phyloP scores from a whole-genome alignment of 148 eudicot genomes.

The Euryodendron excelsum region DNA sequence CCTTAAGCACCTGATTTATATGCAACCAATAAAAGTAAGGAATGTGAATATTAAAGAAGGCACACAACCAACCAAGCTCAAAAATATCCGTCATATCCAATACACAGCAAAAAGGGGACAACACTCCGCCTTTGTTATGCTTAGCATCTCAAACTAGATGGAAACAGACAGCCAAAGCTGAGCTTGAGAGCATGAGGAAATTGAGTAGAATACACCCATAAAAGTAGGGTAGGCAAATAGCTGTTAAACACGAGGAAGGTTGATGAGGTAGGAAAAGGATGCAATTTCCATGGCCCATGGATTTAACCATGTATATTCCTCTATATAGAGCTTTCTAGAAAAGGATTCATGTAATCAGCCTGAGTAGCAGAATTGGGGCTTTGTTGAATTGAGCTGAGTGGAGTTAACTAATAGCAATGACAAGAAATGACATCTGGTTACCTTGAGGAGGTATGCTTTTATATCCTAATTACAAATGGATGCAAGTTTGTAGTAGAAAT shows the following conservation, averaged over 20 bases:
- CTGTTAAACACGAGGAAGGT: background rate
- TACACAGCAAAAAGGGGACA: background rate
- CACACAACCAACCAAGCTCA: background rate
- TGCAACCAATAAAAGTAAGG: slow-evolving; percentile 2
- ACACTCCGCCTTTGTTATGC: background rate
- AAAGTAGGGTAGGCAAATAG: background rate
- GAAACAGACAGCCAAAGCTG: background rate
- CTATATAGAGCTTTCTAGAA: too few species aligned
- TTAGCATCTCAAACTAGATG: background rate
- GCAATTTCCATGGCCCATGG: too few species aligned
- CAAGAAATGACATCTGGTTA: too few species aligned
- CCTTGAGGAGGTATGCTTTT: too few species aligned
- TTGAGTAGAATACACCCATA: background rate
- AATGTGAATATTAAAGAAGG: background rate
- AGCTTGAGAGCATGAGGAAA: background rate
- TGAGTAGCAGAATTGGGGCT: too few species aligned
- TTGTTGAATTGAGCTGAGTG: too few species aligned
- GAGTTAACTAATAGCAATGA: too few species aligned
- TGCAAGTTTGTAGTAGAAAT: too few species aligned
- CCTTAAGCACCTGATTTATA: slow-evolving; percentile 71
- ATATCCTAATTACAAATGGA: too few species aligned
- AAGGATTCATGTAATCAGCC: too few species aligned
- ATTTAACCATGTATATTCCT: too few species aligned
- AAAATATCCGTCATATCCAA: background rate
- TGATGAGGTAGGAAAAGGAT: background rate